These are phyloP conservation scores for Phytophthora idaei DNA, from an alignment of 352 stramenopile genomes.

Conservation along the genomic window DNA sequence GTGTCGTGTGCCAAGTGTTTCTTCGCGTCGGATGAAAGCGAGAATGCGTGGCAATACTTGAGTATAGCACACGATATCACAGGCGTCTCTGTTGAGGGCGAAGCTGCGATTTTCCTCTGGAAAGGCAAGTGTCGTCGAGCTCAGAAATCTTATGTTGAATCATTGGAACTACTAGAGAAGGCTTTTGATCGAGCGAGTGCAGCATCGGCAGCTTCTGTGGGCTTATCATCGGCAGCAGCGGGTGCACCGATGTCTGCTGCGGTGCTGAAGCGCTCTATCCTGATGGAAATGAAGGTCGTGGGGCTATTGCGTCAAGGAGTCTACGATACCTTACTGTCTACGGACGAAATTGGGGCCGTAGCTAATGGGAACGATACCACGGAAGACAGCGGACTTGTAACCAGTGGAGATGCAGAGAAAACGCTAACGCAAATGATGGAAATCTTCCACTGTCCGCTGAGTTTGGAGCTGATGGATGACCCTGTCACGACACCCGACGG, in stretches of 20 bases:
- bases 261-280: constrained; percentile 54
- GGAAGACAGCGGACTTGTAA: constrained; percentile 3
- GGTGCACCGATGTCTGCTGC: constrained; percentile 24
- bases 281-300: constrained; percentile 74
- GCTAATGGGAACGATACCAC: constrained; percentile 1
- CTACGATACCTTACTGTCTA: constrained; percentile 49
- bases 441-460: constrained; percentile 72
- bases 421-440: constrained; percentile 75
- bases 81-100: constrained; percentile 42
- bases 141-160: constrained; percentile 54
- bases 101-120: constrained; percentile 64
- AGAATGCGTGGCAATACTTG: constrained; percentile 52
- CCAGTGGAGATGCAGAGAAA: constrained; percentile 35
- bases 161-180: constrained; percentile 50
- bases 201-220: constrained; percentile 37
- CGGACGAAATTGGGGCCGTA: constrained; percentile 15
- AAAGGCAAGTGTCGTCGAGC: constrained; percentile 67
- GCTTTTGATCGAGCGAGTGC: constrained; percentile 59
- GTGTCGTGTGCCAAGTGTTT: constrained; percentile 69
- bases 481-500: constrained; percentile 74
- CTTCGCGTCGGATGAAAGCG: constrained; percentile 54
- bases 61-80: constrained; percentile 45
- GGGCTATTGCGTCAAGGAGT: constrained; percentile 52
- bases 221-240: constrained; percentile 41
- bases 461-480: constrained; percentile 80